A percentile compares a stretch with the other conserved stretches of the same genome.
These are phyloP conservation scores for Gastrolobium villosum DNA, from an alignment of 306 rosid genomes.

Conservation along the genomic window DNA sequence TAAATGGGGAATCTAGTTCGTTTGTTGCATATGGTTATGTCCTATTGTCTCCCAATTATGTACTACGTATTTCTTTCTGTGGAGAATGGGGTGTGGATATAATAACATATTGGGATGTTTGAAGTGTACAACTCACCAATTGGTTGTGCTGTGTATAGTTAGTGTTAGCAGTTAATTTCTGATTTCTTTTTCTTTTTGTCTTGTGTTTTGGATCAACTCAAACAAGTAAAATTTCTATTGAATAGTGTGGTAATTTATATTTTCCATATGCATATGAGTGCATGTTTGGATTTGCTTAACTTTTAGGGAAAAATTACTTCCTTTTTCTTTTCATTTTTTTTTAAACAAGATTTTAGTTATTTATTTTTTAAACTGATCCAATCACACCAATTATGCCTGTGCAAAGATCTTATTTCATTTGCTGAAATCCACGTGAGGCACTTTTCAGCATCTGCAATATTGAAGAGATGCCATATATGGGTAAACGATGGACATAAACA, in stretches of 20 bases:
- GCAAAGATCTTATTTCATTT: not conserved
- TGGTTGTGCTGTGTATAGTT: not conserved
- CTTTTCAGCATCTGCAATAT: slow-evolving; percentile 1
- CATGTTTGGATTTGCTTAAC: not conserved
- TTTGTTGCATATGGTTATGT: not conserved
- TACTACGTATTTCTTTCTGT: not conserved
- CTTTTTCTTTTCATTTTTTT: not conserved
- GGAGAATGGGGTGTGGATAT: not conserved
- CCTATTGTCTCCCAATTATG: not conserved
- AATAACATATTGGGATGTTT: not conserved
- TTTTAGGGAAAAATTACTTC: not conserved
- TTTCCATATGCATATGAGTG: not conserved
- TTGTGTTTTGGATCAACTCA: not conserved
- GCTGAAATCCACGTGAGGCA: not conserved
- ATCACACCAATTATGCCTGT: not conserved
- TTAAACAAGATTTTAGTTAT: not conserved
- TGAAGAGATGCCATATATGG: not conserved
- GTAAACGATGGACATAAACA: not conserved
- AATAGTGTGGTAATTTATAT: not conserved
- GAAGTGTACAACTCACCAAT: not conserved
- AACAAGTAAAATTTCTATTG: not conserved
- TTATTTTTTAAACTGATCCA: not conserved
- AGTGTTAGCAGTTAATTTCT: not conserved
- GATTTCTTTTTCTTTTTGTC: not conserved
- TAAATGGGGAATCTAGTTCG: not conserved